Conservation (phyloP, 2,329 filamentous ascomycete species). For the Epichloe glyceriae region DNA sequence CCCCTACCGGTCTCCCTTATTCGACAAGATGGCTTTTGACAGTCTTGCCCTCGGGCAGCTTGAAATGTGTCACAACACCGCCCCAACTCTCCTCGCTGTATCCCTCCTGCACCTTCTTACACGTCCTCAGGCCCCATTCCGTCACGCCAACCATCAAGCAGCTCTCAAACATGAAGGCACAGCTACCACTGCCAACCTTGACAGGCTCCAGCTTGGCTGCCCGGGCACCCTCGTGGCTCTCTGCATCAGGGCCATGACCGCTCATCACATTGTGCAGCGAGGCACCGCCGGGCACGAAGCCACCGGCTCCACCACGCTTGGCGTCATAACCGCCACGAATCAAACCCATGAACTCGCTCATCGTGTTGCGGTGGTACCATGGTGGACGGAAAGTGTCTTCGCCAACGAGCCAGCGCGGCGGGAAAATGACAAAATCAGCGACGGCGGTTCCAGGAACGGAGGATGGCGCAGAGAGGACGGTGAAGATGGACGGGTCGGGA, state of each 20-base stretch:
- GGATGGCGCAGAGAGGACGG: slow-evolving; percentile 48
- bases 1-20: not conserved
- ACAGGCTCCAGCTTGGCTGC: slow-evolving; percentile 39
- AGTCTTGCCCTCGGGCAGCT: slow-evolving; percentile 24
- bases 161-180: slow-evolving; percentile 60
- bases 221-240: slow-evolving; percentile 41
- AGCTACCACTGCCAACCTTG: slow-evolving; percentile 48
- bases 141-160: slow-evolving; percentile 59
- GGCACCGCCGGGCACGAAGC: slow-evolving; percentile 45
- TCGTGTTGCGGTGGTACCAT: slow-evolving; percentile 60
- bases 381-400: slow-evolving; percentile 61
- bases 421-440: slow-evolving; percentile 63
- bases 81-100: slow-evolving; percentile 66
- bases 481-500: slow-evolving; percentile 69
- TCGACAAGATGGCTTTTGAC: slow-evolving; percentile 13
- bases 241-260: slow-evolving; percentile 49
- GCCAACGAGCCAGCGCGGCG: slow-evolving; percentile 56
- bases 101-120: slow-evolving; percentile 36
- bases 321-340: slow-evolving; percentile 47
- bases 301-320: slow-evolving; percentile 37
- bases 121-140: slow-evolving; percentile 53
- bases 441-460: slow-evolving; percentile 59
- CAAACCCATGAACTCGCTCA: slow-evolving; percentile 53
- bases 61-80: slow-evolving; percentile 50
- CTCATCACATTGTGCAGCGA: slow-evolving; percentile 60